Evolutionary conservation across 192 early-diverging fungal species (phyloP), one percentile per base, ranked within the genome.

Genomic region (Umbelopsis ramanniana): DNA sequence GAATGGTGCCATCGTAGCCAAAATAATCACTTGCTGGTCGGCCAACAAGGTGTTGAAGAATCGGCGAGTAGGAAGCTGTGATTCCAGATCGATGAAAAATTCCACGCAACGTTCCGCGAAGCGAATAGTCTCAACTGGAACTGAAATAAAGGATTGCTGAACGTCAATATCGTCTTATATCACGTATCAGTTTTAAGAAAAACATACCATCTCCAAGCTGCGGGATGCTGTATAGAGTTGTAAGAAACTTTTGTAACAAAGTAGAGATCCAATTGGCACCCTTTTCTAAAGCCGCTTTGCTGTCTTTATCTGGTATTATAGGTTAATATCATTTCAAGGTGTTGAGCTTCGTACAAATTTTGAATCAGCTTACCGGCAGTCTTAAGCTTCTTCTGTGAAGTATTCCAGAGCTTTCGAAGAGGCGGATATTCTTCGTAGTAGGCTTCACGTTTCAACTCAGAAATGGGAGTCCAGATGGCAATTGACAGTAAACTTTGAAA

Each of bases 41-140:
- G 89, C 82, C 19, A 99, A 71, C 6, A 99, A 63, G 3, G 88
- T 80, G 72, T 92, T 88, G 55, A 98, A 88, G 69, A 87, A 95
- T 43, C 97, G 89, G n/a, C 97, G 91, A 2, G 97, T 98, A 5
- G 96, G 89, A 66, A 98, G 79, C 81, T 98, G 97, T 19, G 93
- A 86, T 67, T 91, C 89, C 10, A 99, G 77, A 71, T 95, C 93
- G 12, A 96, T 92, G 48, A 99, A 71, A 21, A 99, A 86, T 79
- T 98, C 95, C 12, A 97, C 68, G 66, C 91, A 89, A 23, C 93
- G 85, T 38, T 89, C 89, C 66, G 83, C 84, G 66, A 93, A 96
- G 24, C 74, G 73, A 26, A 93, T 55, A 3, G 78, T 73, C 37
- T 90, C 86, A 53, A 69, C 22, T 46, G 79, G 50, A 7, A 73